Evolutionary conservation across 139 green algal species (phyloP).

Genomic region (Coelastrella sp.): DNA sequence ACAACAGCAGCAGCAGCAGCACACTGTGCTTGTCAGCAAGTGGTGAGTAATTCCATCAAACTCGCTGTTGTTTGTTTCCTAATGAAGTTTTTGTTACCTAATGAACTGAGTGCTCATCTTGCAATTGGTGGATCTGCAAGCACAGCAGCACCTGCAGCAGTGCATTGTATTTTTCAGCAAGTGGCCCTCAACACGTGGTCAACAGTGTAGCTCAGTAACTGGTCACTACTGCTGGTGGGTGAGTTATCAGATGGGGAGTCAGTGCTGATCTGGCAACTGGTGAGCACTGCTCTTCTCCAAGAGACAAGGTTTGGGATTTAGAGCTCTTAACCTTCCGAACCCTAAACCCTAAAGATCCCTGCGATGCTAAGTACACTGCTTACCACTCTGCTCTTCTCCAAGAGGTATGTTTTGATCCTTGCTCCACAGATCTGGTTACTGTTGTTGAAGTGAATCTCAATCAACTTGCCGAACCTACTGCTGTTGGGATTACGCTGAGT

Average conservation of each 20-base stretch:
- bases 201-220: too few species aligned
- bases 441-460: constrained; percentile 88
- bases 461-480: constrained; percentile 94
- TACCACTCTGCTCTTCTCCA: constrained; percentile 84
- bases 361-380: neutral
- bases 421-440: constrained; percentile 81
- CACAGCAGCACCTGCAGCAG: too few species aligned
- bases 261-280: too few species aligned
- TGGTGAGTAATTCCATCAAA: too few species aligned
- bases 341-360: too few species aligned
- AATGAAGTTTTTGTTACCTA: too few species aligned
- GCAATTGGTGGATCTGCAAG: too few species aligned
- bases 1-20: neutral
- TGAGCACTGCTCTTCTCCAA: neutral
- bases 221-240: too few species aligned
- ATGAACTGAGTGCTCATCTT: too few species aligned
- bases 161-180: too few species aligned
- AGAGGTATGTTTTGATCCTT: constrained; percentile 92
- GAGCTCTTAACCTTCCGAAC: neutral
- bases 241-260: too few species aligned
- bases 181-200: too few species aligned
- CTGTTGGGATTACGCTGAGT: constrained; percentile 96
- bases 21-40: neutral
- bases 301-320: neutral
- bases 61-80: neutral